A percentile compares a stretch with the other conserved stretches of the same genome.
These are phyloP conservation scores for Lablab purpureus DNA, from an alignment of 306 rosid species.

Conservation along the genomic window DNA sequence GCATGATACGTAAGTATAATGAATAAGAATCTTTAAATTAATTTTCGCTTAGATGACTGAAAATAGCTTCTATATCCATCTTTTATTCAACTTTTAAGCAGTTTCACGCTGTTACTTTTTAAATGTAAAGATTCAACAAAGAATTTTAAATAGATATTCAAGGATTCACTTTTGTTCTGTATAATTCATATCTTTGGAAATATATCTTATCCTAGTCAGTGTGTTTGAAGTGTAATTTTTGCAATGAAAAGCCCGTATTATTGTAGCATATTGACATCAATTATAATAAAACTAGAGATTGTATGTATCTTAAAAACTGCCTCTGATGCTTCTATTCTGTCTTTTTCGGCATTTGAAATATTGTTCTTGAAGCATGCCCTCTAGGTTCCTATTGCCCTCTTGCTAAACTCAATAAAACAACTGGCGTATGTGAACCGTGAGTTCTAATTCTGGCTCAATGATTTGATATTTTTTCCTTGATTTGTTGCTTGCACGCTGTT, in stretches of 20 bases:
- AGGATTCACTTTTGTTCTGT: neutral
- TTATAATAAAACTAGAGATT: neutral
- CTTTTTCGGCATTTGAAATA: conserved; percentile 45
- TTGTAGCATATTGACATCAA: conserved; percentile 18
- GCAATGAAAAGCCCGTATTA: neutral
- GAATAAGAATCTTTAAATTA: neutral
- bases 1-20: conserved; percentile 94
- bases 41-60: conserved; percentile 27
- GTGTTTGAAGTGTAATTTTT: conserved; percentile 3
- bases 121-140: neutral
- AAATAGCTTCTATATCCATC: conserved; percentile 33
- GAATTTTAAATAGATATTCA: conserved; percentile 4
- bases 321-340: conserved; percentile 50
- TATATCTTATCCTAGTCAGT: neutral
- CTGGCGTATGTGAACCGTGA: conserved; percentile 97
- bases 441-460: conserved; percentile 50
- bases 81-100: conserved; percentile 22
- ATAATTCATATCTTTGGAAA: conserved; percentile 23
- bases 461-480: conserved; percentile 5
- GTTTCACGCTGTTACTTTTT: conserved; percentile 24
- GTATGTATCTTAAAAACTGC: conserved; percentile 35
- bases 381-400: conserved; percentile 91
- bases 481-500: conserved; percentile 3
- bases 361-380: conserved; percentile 83
- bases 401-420: conserved; percentile 74